Percentiles rank a stretch among this genome's conserved stretches.
These are phyloP conservation scores for Mucor piriformis DNA, from an alignment of 371 early-diverging fungal species.

Conservation along the genomic window DNA sequence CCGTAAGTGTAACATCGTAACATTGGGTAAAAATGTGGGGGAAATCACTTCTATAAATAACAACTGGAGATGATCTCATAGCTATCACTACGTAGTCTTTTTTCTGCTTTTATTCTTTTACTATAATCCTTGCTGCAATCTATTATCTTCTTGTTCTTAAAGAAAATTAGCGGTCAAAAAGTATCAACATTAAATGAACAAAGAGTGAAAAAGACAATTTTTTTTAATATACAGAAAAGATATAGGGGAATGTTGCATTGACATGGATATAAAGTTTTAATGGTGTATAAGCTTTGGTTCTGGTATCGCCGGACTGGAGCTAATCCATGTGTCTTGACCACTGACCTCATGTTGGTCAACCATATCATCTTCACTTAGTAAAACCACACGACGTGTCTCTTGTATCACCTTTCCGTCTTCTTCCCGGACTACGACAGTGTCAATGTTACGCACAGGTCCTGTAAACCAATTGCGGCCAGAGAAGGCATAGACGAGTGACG, in stretches of 20 bases:
- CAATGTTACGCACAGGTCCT: slow-evolving; percentile 47
- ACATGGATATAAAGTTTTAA: background rate
- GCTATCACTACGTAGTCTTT: too few relatives aligned
- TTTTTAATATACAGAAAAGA: background rate
- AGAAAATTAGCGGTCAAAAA: too few relatives aligned
- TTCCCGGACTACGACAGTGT: slow-evolving; percentile 3
- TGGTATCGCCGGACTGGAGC: background rate
- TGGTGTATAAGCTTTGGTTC: background rate
- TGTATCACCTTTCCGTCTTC: slow-evolving; percentile 16
- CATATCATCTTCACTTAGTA: slow-evolving; percentile 6
- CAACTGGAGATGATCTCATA: background rate
- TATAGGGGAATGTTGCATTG: too few relatives aligned
- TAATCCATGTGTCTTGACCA: background rate
- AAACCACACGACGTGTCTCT: slow-evolving; percentile 7
- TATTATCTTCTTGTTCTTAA: too few relatives aligned
- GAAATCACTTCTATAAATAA: background rate
- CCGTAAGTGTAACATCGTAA: slow-evolving; percentile 3
- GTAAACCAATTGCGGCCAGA: slow-evolving; percentile 65
- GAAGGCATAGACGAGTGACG: slow-evolving; percentile 49
- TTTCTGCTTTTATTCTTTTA: too few relatives aligned
- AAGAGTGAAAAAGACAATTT: background rate
- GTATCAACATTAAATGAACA: too few relatives aligned
- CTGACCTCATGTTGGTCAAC: background rate
- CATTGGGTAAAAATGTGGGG: slow-evolving; percentile 7
- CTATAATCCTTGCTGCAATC: too few relatives aligned